Evolutionary conservation across 495 filamentous ascomycete species (phyloP).

Genomic region (Penicillium goetzii): DNA sequence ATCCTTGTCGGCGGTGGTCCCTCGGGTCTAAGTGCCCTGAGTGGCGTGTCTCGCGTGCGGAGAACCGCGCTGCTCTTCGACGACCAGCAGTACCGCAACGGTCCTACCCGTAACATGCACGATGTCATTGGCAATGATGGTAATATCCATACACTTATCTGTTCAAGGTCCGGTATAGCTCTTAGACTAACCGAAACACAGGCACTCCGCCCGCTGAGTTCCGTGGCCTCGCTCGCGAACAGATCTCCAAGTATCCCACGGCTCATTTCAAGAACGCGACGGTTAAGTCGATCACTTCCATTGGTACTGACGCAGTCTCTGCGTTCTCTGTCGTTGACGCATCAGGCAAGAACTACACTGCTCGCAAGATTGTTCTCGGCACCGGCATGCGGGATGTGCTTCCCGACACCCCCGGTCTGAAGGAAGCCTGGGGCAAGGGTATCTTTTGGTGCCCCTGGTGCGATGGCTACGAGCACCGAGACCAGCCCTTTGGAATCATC

Average conservation of each 20-base stretch:
- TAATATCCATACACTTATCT: constrained; percentile 19
- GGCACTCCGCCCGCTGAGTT: constrained; percentile 57
- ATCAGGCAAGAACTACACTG: constrained; percentile 40
- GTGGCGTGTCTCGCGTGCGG: constrained; percentile 58
- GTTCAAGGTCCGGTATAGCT: neutral
- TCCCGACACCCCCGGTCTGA: constrained; percentile 55
- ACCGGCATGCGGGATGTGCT: constrained; percentile 59
- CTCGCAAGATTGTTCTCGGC: constrained; percentile 58
- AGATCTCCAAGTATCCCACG: constrained; percentile 53
- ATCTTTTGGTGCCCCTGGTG: constrained; percentile 68
- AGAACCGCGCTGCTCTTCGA: constrained; percentile 58
- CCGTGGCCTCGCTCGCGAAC: constrained; percentile 54
- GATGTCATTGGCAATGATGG: constrained; percentile 63
- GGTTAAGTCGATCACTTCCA: constrained; percentile 48
- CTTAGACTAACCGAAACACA: constrained; percentile 18
- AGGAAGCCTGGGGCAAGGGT: constrained; percentile 58
- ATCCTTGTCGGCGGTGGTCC: constrained; percentile 41
- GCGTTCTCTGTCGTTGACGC: constrained; percentile 48
- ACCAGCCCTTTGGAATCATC: constrained; percentile 58
- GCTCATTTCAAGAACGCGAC: constrained; percentile 55
- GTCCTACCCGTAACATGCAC: constrained; percentile 58
- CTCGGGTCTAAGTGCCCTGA: constrained; percentile 50
- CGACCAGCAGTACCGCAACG: constrained; percentile 59
- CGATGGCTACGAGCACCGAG: constrained; percentile 61
- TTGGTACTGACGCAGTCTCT: constrained; percentile 36